phyloP scores from a whole-genome alignment of 2,329 filamentous ascomycete genomes.

The Fusarium marasasianum region DNA sequence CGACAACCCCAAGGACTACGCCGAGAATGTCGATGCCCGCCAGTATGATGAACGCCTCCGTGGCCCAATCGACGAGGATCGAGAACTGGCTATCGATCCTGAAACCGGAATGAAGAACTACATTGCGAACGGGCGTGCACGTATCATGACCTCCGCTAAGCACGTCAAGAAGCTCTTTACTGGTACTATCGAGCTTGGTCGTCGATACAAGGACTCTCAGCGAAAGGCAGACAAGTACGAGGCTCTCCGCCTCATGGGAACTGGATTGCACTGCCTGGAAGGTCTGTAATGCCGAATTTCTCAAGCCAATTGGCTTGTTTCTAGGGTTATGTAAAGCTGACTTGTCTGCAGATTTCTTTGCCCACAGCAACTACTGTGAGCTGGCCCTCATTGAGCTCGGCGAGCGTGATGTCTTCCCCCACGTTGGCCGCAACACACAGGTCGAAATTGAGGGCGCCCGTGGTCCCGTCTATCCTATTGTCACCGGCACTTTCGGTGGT shows the following conservation, averaged over 20 bases:
- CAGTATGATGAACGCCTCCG: constrained; percentile 84
- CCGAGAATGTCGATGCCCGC: constrained; percentile 86
- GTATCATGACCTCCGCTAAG: constrained; percentile 83
- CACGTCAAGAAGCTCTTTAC: constrained; percentile 80
- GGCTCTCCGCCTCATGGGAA: constrained; percentile 85
- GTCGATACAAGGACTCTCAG: constrained; percentile 68
- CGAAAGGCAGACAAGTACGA: constrained; percentile 82
- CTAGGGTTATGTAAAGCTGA: constrained; percentile 11
- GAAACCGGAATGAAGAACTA: constrained; percentile 89
- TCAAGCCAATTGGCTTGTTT: not conserved
- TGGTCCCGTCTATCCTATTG: constrained; percentile 76
- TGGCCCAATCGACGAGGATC: constrained; percentile 79
- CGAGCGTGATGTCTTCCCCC: constrained; percentile 83
- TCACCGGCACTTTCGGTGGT: constrained; percentile 93
- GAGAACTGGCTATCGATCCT: constrained; percentile 82
- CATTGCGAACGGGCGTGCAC: constrained; percentile 83
- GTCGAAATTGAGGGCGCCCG: constrained; percentile 75
- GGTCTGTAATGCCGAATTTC: constrained; percentile 51
- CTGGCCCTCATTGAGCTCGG: constrained; percentile 88
- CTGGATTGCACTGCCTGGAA: constrained; percentile 88
- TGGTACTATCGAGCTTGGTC: constrained; percentile 81
- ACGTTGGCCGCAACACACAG: constrained; percentile 80
- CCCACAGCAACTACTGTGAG: constrained; percentile 93
- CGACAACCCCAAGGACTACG: constrained; percentile 87
- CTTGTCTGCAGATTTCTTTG: constrained; percentile 74